These are phyloP conservation scores for Pichia paraexigua DNA, from an alignment of 805 yeast species.

Conservation along the genomic window DNA sequence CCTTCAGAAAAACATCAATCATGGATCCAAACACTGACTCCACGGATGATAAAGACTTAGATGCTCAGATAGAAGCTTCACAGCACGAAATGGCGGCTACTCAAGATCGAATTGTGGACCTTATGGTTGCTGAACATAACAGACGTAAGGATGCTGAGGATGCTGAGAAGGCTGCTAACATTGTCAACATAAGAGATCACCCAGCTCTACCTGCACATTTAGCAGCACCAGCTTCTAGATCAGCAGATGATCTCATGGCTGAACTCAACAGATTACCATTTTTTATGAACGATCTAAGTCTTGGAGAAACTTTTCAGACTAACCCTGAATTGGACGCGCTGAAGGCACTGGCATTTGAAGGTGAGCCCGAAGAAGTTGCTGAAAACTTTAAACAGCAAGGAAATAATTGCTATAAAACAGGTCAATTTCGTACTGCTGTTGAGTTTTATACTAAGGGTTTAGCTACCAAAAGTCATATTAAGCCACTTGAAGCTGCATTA, in stretches of 20 bases:
- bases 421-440: conserved; percentile 68
- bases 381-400: conserved; percentile 88
- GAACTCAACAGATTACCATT: conserved; percentile 84
- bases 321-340: conserved; percentile 77
- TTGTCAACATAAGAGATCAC: conserved; percentile 39
- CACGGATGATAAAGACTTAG: too few relatives aligned
- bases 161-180: too few relatives aligned
- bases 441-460: conserved; percentile 75
- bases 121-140: too few relatives aligned
- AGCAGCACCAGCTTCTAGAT: conserved; percentile 50
- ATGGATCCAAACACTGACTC: too few relatives aligned
- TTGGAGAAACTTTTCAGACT: conserved; percentile 66
- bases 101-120: too few relatives aligned
- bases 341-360: conserved; percentile 87
- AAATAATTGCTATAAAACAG: conserved; percentile 71
- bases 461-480: conserved; percentile 55
- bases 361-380: conserved; percentile 90
- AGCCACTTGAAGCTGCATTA: conserved; percentile 51
- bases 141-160: too few relatives aligned
- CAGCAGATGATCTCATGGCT: conserved; percentile 65
- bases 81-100: too few relatives aligned
- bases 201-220: conserved; percentile 80
- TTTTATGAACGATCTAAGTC: conserved; percentile 85
- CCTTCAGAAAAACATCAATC: too few relatives aligned
- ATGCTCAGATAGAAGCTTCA: too few relatives aligned